Evolutionary conservation across 78 protist species (phyloP), one percentile per base, ranked within the genome.

Genomic region (Acrasis kona): DNA sequence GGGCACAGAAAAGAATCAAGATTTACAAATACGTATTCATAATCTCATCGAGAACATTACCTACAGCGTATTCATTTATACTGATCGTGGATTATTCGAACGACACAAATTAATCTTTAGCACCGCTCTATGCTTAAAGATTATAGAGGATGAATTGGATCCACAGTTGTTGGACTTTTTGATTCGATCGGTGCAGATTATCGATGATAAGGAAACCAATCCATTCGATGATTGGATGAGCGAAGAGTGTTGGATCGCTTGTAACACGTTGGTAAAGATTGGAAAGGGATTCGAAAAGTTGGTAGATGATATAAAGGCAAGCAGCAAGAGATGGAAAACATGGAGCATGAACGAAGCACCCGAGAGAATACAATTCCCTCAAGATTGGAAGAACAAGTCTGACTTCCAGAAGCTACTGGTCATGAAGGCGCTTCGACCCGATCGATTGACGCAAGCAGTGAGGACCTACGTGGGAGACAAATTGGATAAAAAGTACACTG

Each of bases 401-500:
- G 74, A 5, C 37, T 28, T 70, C 83, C 82, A 80, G 34, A 19
- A 41, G 65, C 78, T 93, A 76, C 39, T 79, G 38, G 30, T 93
- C 64, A 10, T 95, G 8, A 83, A 92, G 5, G 84, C 87, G 39
- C 66, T 92, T 19, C 83, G 96, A 5, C 90, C 94, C 8, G 98
- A 95, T 75, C 76, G 96, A 5, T 28, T 92, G 84, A 74, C 57
- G 29, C 75, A 70, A 32, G 89, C 93, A 10, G 28, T 91, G 19
- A 0, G 28, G n/a, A 0, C 9, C 2, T 94, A 66, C 72, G 90
- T 91, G 19, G 35, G 31, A 38, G 72, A 39, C 39, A 6, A 7
- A 37, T n/a, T 94, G 5, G 93, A 92, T 9, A 5, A 0, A 0
- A 1, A 8, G 69, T 92, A 41, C 74, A 73, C 78, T n/a, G 71